phyloP scores from a whole-genome alignment of 2,329 filamentous ascomycete species.

The Colletotrichum sp. region DNA sequence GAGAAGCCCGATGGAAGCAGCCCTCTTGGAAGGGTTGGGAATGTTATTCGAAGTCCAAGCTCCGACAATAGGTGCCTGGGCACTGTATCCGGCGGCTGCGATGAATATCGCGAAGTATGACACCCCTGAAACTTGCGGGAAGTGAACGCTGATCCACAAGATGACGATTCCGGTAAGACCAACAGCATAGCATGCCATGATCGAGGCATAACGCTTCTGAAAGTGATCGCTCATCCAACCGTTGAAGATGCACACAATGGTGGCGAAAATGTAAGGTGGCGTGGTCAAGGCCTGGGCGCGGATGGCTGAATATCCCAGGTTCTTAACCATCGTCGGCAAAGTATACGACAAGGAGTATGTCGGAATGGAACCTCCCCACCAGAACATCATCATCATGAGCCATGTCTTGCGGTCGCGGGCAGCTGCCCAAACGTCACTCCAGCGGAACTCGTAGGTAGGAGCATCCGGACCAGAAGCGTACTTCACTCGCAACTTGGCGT shows the following conservation, averaged over 20 bases:
- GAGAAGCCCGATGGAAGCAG: neutral
- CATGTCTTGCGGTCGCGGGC: constrained; percentile 23
- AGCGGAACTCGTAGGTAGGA: constrained; percentile 21
- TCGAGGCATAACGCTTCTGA: constrained; percentile 28
- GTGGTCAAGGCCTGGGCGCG: constrained; percentile 30
- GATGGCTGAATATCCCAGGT: constrained; percentile 29
- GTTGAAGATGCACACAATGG: constrained; percentile 32
- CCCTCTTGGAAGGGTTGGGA: neutral
- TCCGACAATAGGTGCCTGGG: neutral
- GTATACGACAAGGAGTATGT: constrained; percentile 28
- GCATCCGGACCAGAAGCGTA: neutral
- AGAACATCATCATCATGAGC: constrained; percentile 27
- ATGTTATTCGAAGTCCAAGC: neutral
- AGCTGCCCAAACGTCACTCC: constrained; percentile 21
- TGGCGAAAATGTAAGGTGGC: constrained; percentile 45
- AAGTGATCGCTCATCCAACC: constrained; percentile 40
- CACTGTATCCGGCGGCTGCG: neutral
- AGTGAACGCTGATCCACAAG: neutral
- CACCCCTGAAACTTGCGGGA: neutral
- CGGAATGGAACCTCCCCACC: constrained; percentile 27
- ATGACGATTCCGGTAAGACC: constrained; percentile 21
- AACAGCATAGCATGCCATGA: constrained; percentile 24
- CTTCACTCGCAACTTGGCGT: neutral
- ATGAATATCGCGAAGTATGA: neutral
- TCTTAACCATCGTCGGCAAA: constrained; percentile 31